Percentiles rank a stretch among this genome's conserved stretches.
Conservation (phyloP, 2,329 filamentous ascomycete species). For the Trichoderma aggressivum region DNA sequence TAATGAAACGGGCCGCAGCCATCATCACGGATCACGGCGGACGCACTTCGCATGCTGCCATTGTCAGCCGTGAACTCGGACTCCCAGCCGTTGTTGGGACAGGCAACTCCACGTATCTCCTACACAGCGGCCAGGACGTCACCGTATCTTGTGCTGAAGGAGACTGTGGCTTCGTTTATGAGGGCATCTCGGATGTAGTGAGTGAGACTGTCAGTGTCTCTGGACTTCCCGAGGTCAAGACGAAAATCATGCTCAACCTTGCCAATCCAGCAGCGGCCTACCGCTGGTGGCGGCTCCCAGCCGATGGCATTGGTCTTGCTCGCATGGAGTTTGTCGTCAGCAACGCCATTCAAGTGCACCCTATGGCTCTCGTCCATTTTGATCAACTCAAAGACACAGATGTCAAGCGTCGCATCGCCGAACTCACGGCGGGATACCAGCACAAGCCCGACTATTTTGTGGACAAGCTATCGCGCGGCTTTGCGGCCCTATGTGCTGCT, state of each 20-base stretch:
- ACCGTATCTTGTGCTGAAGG: constrained; percentile 40
- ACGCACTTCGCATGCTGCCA: constrained; percentile 39
- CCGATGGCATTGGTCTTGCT: constrained; percentile 38
- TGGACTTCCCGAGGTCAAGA: constrained; percentile 25
- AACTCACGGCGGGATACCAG: constrained; percentile 31
- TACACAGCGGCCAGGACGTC: constrained; percentile 36
- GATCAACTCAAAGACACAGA: constrained; percentile 30
- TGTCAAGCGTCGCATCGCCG: constrained; percentile 27
- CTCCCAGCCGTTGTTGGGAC: constrained; percentile 38
- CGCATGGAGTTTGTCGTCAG: constrained; percentile 40
- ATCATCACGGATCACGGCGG: constrained; percentile 39
- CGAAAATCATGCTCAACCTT: constrained; percentile 38
- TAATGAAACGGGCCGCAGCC: constrained; percentile 37
- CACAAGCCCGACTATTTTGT: constrained; percentile 38
- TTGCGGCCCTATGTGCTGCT: constrained; percentile 37
- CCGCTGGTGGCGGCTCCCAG: constrained; percentile 39
- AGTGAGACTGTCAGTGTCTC: constrained; percentile 31
- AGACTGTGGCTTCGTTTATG: constrained; percentile 37
- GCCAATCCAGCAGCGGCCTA: constrained; percentile 37
- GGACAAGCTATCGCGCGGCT: constrained; percentile 35
- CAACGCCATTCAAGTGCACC: constrained; percentile 37
- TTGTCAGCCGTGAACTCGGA: constrained; percentile 39
- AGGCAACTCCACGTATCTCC: constrained; percentile 33
- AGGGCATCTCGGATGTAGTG: constrained; percentile 33
- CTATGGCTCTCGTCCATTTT: constrained; percentile 36